Evolutionary conservation across 2,329 filamentous ascomycete genomes (phyloP).

Genomic region (Cadophora sp.): DNA sequence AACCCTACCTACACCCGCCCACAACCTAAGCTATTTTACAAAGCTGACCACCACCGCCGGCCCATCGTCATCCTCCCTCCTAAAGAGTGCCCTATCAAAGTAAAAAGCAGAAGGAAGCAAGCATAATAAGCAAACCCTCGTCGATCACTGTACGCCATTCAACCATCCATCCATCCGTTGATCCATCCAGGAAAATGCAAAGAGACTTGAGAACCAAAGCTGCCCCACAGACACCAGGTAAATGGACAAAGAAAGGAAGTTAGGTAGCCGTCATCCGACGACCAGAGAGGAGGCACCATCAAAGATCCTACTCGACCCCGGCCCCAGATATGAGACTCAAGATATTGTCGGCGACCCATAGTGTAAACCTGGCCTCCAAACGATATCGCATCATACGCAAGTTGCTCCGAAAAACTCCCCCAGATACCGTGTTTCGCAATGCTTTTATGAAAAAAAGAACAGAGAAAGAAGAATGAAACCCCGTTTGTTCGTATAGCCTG

Average conservation of each 20-base stretch:
- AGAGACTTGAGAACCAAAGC: slow-evolving; percentile 10
- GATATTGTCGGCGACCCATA: neutral
- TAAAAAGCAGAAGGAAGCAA: slow-evolving; percentile 3
- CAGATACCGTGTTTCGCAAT: slow-evolving; percentile 37
- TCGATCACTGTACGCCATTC: neutral
- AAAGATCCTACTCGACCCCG: slow-evolving; percentile 4
- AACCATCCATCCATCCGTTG: slow-evolving; percentile 7
- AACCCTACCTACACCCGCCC: neutral
- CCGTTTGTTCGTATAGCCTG: slow-evolving; percentile 7
- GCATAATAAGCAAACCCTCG: slow-evolving; percentile 16
- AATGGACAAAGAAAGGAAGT: slow-evolving; percentile 16
- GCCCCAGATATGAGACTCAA: neutral
- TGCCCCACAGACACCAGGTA: slow-evolving; percentile 18
- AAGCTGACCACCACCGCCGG: neutral
- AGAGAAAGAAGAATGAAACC: neutral
- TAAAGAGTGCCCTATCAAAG: neutral
- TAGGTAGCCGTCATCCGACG: neutral
- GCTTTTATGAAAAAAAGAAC: slow-evolving; percentile 37
- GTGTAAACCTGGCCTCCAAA: neutral
- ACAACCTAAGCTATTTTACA: neutral
- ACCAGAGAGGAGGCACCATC: neutral
- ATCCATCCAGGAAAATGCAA: slow-evolving; percentile 23
- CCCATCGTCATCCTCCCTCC: neutral
- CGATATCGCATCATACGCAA: neutral
- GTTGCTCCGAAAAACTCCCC: slow-evolving; percentile 29